Percentiles rank a stretch among this genome's conserved stretches.
These are phyloP conservation scores for Asterionellopsis glacialis DNA, from an alignment of 108 stramenopile species.

Conservation along the genomic window DNA sequence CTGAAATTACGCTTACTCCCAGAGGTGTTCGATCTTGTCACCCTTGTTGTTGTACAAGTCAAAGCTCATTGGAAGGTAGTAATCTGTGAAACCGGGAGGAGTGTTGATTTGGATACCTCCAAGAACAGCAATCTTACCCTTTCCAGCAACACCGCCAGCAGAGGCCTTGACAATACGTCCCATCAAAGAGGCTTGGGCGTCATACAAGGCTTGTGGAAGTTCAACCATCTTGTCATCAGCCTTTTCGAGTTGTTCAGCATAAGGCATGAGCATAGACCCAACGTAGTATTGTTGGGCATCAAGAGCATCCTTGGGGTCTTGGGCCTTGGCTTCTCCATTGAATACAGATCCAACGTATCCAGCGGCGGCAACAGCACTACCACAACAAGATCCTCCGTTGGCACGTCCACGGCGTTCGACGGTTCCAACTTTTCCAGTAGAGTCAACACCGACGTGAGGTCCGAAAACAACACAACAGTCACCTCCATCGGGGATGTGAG, in stretches of 20 bases:
- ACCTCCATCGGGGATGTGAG: conserved; percentile 64
- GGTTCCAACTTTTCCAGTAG: conserved; percentile 20
- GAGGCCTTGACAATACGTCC: conserved; percentile 36
- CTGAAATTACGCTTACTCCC: neutral
- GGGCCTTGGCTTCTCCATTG: conserved; percentile 1
- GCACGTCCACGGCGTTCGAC: conserved; percentile 34
- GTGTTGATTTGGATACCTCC: conserved; percentile 44
- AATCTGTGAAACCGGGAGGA: conserved; percentile 12
- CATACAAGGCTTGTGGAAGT: conserved; percentile 53
- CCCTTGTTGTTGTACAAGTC: conserved; percentile 17
- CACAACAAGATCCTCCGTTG: conserved; percentile 55
- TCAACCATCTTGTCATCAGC: conserved; percentile 43
- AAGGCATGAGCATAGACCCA: conserved; percentile 41
- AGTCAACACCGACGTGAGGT: conserved; percentile 61
- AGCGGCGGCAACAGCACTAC: conserved; percentile 41
- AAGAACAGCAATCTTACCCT: conserved; percentile 23
- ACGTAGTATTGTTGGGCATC: conserved; percentile 57
- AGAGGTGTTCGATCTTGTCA: conserved; percentile 9
- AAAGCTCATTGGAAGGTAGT: conserved; percentile 30
- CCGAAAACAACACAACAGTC: conserved; percentile 53
- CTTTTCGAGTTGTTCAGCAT: conserved; percentile 31
- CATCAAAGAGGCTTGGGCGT: conserved; percentile 41
- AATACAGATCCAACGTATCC: conserved; percentile 9
- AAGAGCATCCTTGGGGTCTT: conserved; percentile 14
- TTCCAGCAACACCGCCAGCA: conserved; percentile 11